Percentiles rank a stretch among this genome's conserved stretches.
These are phyloP conservation scores for Debaryomyces maramus DNA, from an alignment of 805 yeast genomes.

Conservation along the genomic window DNA sequence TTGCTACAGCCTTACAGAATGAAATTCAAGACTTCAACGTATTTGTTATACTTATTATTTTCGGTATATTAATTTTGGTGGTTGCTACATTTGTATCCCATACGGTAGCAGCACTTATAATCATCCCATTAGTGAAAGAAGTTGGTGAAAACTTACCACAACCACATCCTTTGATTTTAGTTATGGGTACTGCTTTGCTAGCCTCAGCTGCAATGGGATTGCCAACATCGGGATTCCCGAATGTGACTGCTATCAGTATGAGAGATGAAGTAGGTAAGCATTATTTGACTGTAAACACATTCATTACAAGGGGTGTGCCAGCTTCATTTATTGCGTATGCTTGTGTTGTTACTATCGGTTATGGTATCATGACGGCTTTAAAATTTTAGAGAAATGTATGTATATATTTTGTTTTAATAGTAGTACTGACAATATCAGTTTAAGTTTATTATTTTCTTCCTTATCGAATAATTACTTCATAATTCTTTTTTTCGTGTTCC, in stretches of 20 bases:
- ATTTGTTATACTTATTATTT: constrained; percentile 47
- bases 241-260: constrained; percentile 45
- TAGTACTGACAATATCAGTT: no score
- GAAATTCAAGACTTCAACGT: constrained; percentile 43
- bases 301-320: constrained; percentile 45
- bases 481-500: no score
- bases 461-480: no score
- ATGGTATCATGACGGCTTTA: constrained; percentile 38
- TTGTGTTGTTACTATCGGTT: constrained; percentile 37
- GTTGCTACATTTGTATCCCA: constrained; percentile 47
- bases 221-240: constrained; percentile 47
- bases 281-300: constrained; percentile 41
- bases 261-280: constrained; percentile 42
- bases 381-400: constrained; percentile 16
- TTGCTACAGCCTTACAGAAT: constrained; percentile 45
- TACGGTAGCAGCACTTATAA: constrained; percentile 45
- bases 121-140: constrained; percentile 42
- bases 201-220: constrained; percentile 48
- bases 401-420: background rate
- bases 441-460: no score
- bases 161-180: constrained; percentile 39
- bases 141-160: constrained; percentile 37
- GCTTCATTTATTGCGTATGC: constrained; percentile 38
- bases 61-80: constrained; percentile 41
- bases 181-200: constrained; percentile 43